Conservation (phyloP, 2,329 filamentous ascomycete species). For the Arthrobotrys conoides region DNA sequence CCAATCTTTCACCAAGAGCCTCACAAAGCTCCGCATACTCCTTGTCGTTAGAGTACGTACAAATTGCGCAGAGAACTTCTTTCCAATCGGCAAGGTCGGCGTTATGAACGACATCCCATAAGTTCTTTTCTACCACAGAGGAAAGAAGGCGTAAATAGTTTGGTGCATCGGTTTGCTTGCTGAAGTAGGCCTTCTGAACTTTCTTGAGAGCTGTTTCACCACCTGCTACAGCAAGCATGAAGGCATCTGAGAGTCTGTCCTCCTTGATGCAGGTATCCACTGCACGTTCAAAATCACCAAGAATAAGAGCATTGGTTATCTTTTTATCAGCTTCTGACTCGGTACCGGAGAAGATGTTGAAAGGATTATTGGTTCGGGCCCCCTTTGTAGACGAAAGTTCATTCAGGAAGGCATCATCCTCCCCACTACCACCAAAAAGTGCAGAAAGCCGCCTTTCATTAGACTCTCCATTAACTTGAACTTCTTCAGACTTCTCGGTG, state of each 20-base stretch:
- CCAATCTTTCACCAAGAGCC: constrained; percentile 89
- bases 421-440: constrained; percentile 80
- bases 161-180: constrained; percentile 83
- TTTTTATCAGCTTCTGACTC: constrained; percentile 86
- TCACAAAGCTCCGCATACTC: constrained; percentile 97
- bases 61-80: constrained; percentile 94
- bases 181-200: constrained; percentile 90
- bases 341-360: constrained; percentile 86
- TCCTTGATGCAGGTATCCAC: constrained; percentile 90
- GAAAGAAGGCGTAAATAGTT: constrained; percentile 92
- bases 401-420: constrained; percentile 87
- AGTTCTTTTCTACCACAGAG: constrained; percentile 93
- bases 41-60: constrained; percentile 90
- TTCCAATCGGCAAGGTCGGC: constrained; percentile 95
- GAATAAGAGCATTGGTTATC: constrained; percentile 88
- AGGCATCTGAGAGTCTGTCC: constrained; percentile 92
- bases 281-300: constrained; percentile 91
- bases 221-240: constrained; percentile 97
- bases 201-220: constrained; percentile 94
- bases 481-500: constrained; percentile 33
- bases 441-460: constrained; percentile 79
- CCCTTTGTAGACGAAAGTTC: constrained; percentile 85
- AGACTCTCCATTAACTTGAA: constrained; percentile 64
- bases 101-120: constrained; percentile 98
- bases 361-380: constrained; percentile 92